These are phyloP conservation scores for Adansonia rubrostipa DNA, from an alignment of 441 rosid genomes.

Conservation along the genomic window DNA sequence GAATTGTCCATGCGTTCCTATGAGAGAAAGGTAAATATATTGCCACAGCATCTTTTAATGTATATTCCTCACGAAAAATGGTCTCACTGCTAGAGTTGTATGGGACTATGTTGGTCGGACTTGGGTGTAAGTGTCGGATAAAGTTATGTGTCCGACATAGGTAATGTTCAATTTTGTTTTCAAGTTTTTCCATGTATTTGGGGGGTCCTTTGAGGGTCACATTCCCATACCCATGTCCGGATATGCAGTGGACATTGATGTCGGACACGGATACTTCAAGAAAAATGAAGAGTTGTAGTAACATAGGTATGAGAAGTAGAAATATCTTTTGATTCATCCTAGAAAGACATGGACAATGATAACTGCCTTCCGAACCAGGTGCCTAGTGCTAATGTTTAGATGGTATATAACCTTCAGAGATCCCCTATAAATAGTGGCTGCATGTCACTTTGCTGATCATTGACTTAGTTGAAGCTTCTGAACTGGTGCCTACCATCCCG, in stretches of 20 bases:
- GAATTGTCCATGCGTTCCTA: conserved; percentile 98
- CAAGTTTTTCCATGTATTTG: too few relatives aligned
- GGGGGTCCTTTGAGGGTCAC: too few relatives aligned
- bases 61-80: background rate
- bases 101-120: background rate
- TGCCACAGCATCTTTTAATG: background rate
- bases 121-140: too few relatives aligned
- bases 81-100: background rate
- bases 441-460: background rate
- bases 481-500: background rate
- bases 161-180: too few relatives aligned
- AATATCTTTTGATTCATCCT: background rate
- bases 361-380: background rate
- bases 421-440: background rate
- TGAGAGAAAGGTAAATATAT: conserved; percentile 83
- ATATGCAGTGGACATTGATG: too few relatives aligned
- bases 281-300: too few relatives aligned
- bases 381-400: background rate
- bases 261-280: too few relatives aligned
- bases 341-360: background rate
- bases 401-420: background rate
- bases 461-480: background rate
- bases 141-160: too few relatives aligned
- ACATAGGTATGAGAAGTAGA: background rate
- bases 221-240: too few relatives aligned